Evolutionary conservation across 192 early-diverging fungal species (phyloP), one percentile per base, ranked within the genome.

Genomic region (Podila horticola): DNA sequence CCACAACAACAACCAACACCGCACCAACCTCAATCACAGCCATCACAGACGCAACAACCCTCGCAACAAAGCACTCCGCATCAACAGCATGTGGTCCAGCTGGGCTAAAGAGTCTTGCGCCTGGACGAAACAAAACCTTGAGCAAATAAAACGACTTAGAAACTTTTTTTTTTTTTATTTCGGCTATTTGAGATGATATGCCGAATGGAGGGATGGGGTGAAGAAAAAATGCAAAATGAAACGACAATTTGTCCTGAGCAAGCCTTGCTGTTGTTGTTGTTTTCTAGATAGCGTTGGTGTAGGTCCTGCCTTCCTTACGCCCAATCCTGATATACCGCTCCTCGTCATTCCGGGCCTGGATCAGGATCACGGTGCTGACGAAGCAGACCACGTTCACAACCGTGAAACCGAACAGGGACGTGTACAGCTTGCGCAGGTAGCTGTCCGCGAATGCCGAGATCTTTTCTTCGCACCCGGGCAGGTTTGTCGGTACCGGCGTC

Each of bases 281-380:
- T 58, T 58, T 29, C 41, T 64, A 81, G 57, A 81, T 81, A 13
- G 71, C 64, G 28, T 73, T 66, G 28, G 69, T 72, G 58, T 81
- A 81, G 3, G 48, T 69, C 58, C 77, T 73, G 60, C 77, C 77
- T 29, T 81, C 77, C 62, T 81, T 81, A 15, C 67, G 48, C 59
- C 77, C 77, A 50, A 81, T 81, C 12, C 77, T 29, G 57, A 72
- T 81, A 51, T 85, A 85, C n/a, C 84, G 84, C 50, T 85, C 74
- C 49, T 85, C 84, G 15, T 82, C 84, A 49, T 85, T 85, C 24
- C 74, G 58, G 5, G 84, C 84, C 62, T 85, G 84, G 26, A 85
- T 66, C 41, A 85, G 29, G 45, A 85, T 82, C 0, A 85, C 51
- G 2, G 79, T 72, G 33, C 79, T 76, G 19, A 85, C 72, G 30